Percentiles rank a stretch among this genome's conserved stretches.
These are phyloP conservation scores for Rhazya stricta DNA, from an alignment of 257 asterid species.

Conservation along the genomic window DNA sequence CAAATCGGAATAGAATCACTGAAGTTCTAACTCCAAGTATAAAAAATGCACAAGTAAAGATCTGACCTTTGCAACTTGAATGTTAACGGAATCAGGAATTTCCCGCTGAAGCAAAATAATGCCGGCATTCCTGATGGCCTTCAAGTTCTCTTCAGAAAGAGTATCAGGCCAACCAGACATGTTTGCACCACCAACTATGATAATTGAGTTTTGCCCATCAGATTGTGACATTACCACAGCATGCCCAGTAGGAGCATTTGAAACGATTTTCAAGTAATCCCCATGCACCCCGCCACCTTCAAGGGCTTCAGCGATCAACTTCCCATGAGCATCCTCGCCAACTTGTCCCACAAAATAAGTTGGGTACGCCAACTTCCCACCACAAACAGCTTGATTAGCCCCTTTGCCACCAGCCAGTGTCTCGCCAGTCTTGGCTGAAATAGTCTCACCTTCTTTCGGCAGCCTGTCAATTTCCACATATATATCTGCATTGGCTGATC, in stretches of 20 bases:
- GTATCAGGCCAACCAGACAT: conserved; percentile 77
- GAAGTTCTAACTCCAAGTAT: neutral
- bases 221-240: conserved; percentile 92
- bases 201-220: conserved; percentile 85
- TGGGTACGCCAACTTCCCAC: conserved; percentile 58
- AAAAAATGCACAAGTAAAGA: conserved; percentile 13
- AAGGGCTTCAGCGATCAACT: conserved; percentile 60
- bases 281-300: conserved; percentile 59
- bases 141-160: conserved; percentile 55
- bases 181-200: conserved; percentile 86
- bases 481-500: conserved; percentile 94
- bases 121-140: conserved; percentile 62
- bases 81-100: conserved; percentile 82
- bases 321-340: conserved; percentile 92
- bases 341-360: conserved; percentile 81
- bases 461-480: conserved; percentile 84
- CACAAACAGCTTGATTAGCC: conserved; percentile 95
- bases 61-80: conserved; percentile 88
- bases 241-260: conserved; percentile 77
- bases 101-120: conserved; percentile 95
- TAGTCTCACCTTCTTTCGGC: conserved; percentile 80
- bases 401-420: conserved; percentile 95
- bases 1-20: conserved; percentile 1
- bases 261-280: conserved; percentile 50
- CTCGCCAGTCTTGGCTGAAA: conserved; percentile 73